Percentiles rank a stretch among this genome's conserved stretches.
Conservation (phyloP, 805 yeast genomes). For the Scheffersomyces lignosus region DNA sequence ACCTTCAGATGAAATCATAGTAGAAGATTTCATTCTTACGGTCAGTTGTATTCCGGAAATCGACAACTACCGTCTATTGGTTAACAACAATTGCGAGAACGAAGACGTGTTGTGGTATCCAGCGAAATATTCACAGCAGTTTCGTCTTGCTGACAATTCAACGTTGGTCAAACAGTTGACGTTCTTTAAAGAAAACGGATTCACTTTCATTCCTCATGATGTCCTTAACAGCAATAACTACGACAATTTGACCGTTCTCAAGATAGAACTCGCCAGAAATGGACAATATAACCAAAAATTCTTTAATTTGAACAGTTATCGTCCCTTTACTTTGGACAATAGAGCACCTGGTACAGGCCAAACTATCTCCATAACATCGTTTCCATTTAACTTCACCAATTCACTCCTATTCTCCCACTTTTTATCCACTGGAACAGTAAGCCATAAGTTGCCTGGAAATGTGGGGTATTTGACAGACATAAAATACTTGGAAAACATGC, state of each 20-base stretch:
- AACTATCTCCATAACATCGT: slow-evolving; percentile 6
- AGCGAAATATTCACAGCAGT: background rate
- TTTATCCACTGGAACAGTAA: slow-evolving; percentile 22
- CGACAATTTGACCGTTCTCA: slow-evolving; percentile 3
- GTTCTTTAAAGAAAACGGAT: slow-evolving; percentile 22
- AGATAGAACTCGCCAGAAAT: slow-evolving; percentile 3
- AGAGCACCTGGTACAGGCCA: too few relatives aligned
- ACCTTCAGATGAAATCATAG: slow-evolving; percentile 1
- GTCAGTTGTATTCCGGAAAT: slow-evolving; percentile 13
- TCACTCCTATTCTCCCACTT: slow-evolving; percentile 28
- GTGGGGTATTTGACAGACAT: slow-evolving; percentile 36
- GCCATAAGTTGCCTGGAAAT: slow-evolving; percentile 17
- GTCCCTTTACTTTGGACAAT: too few relatives aligned
- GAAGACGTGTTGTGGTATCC: slow-evolving; percentile 9
- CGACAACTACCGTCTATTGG: slow-evolving; percentile 4
- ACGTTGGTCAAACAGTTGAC: slow-evolving; percentile 12
- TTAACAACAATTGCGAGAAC: slow-evolving; percentile 4
- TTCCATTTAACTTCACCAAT: slow-evolving; percentile 33
- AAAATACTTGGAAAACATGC: slow-evolving; percentile 47
- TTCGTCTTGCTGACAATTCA: background rate
- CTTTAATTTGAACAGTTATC: too few relatives aligned
- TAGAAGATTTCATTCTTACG: slow-evolving; percentile 15
- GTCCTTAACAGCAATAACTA: slow-evolving; percentile 3
- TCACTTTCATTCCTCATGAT: slow-evolving; percentile 21
- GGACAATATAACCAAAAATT: too few relatives aligned